Evolutionary conservation across 1,139 yeast species (phyloP), one percentile per base, ranked within the genome.

Genomic region (Suhomyces ambrosiae): DNA sequence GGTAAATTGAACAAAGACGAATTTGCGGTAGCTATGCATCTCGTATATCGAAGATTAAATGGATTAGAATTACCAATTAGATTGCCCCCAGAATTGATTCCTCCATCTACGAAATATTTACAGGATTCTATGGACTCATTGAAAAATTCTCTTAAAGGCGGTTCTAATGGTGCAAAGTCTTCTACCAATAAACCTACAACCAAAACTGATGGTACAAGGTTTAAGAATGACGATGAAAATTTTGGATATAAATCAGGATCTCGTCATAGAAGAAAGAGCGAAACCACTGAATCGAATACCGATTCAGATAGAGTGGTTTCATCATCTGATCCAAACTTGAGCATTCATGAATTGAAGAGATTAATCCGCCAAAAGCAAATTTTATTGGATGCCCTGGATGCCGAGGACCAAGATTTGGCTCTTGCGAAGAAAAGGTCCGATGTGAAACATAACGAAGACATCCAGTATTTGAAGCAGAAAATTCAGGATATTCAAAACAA

Each of bases 1-100:
- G 89, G 92, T 2, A 82, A 79, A 55, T 71, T 85, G 48, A 84
- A 83, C 56, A 81, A 79, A 52, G 90, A 85, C 58, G 89, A 84
- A 52, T 85, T 85, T 63, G 83, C 89, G 0, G 83, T 84, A 32
- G 92, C 92, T 15, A 85, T 85, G 94, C 90, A 85, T 63, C 65
- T 85, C 46, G 86, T 85, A 23, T 85, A 85, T 60, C 74, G 89
- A 55, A 71, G 87, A 47, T 65, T 85, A 53, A 84, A 83, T 54
- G 90, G 90, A 0, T 72, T 74, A 48, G 85, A 86, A 24, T 65
- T 88, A 39, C 97, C 97, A 6, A 70, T 70, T 29, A 66, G 77
- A 43, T 68, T 85, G 41, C 92, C 94, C 11, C 83, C 86, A 7
- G 87, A 83, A 46, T 68, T 85, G 47, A 70, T 83, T 27, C 92